Evolutionary conservation across 169 alveolate species (phyloP).

Genomic region (Plasmodium inui): DNA sequence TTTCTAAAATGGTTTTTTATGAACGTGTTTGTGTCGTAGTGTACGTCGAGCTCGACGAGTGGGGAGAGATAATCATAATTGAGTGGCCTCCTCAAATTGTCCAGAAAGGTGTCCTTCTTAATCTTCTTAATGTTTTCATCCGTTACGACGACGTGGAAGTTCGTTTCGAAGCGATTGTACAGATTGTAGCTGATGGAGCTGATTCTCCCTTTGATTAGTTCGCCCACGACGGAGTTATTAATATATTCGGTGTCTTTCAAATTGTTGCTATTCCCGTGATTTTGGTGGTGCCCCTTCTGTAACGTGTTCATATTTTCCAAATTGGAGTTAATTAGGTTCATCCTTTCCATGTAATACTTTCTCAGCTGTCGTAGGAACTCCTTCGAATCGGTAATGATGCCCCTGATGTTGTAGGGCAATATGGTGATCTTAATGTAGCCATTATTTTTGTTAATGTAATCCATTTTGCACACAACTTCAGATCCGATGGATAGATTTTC

Average conservation of each 20-base stretch:
- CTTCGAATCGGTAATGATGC: constrained; percentile 77
- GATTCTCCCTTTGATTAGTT: constrained; percentile 56
- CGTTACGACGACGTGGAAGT: constrained; percentile 54
- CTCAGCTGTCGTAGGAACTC: constrained; percentile 77
- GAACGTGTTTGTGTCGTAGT: constrained; percentile 37
- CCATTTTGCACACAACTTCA: constrained; percentile 80
- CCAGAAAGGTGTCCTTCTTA: constrained; percentile 21
- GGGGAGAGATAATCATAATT: constrained; percentile 38
- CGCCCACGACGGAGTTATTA: constrained; percentile 35
- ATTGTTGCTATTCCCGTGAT: not conserved
- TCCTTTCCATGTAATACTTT: constrained; percentile 69
- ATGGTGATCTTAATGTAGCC: constrained; percentile 57
- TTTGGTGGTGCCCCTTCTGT: not conserved
- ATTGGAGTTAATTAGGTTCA: constrained; percentile 48
- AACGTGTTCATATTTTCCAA: constrained; percentile 5
- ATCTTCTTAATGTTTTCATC: constrained; percentile 53
- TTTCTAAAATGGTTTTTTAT: constrained; percentile 55
- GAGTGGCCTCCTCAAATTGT: constrained; percentile 4
- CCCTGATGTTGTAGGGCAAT: constrained; percentile 82
- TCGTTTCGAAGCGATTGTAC: constrained; percentile 32
- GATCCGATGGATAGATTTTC: constrained; percentile 79
- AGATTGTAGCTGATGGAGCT: constrained; percentile 24
- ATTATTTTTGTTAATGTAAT: constrained; percentile 60
- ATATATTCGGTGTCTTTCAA: constrained; percentile 35
- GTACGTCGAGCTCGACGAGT: constrained; percentile 28